These are phyloP conservation scores for Fusarium chuoi DNA, from an alignment of 2,329 filamentous ascomycete species.

Conservation along the genomic window DNA sequence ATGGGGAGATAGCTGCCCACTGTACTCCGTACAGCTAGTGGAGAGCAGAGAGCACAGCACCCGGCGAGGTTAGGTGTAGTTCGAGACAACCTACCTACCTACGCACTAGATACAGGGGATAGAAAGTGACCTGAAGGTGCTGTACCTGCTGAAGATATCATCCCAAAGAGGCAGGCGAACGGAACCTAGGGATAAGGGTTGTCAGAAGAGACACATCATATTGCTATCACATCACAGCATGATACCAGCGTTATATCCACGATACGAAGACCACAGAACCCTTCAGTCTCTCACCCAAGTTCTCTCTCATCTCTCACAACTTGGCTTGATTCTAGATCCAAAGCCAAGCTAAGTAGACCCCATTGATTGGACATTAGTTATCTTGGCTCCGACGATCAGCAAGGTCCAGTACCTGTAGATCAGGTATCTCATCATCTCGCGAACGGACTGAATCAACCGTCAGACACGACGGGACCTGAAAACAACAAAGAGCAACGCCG, in stretches of 20 bases:
- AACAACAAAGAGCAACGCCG: constrained; percentile 12
- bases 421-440: constrained; percentile 18
- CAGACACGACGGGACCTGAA: not conserved
- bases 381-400: constrained; percentile 24
- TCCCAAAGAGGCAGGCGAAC: constrained; percentile 26
- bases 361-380: constrained; percentile 5
- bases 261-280: not conserved
- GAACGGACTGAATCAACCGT: constrained; percentile 3
- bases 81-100: constrained; percentile 22
- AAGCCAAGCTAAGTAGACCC: not conserved
- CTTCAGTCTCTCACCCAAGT: not conserved
- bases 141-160: constrained; percentile 6
- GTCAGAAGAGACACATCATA: constrained; percentile 15
- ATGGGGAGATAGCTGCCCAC: constrained; percentile 19
- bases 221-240: not conserved
- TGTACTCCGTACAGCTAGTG: not conserved
- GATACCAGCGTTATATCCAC: constrained; percentile 13
- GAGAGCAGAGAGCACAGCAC: not conserved
- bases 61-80: constrained; percentile 16
- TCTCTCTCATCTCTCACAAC: constrained; percentile 16
- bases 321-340: constrained; percentile 11
- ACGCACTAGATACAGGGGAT: not conserved
- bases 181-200: not conserved
- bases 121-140: constrained; percentile 16
- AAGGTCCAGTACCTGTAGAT: constrained; percentile 26